Conservation (phyloP, 495 filamentous ascomycete species). For the Penicillium bovifimosum region DNA sequence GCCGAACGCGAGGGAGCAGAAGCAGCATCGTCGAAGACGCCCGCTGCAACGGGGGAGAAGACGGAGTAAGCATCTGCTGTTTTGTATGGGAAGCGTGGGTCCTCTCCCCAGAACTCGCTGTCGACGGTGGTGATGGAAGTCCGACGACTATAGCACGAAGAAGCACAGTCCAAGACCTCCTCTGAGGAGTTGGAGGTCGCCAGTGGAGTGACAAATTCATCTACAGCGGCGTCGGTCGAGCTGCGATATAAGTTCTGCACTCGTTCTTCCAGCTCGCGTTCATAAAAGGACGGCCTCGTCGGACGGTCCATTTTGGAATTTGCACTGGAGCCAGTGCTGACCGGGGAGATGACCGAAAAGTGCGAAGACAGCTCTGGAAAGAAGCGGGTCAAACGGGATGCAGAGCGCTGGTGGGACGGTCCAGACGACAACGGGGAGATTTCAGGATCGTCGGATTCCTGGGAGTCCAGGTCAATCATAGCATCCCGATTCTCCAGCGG, state of each 20-base stretch:
- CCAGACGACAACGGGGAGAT: constrained; percentile 29
- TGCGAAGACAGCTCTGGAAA: constrained; percentile 31
- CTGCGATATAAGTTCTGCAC: constrained; percentile 15
- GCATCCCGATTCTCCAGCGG: constrained; percentile 8
- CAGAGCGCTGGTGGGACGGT: neutral
- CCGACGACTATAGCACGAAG: constrained; percentile 35
- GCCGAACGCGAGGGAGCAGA: constrained; percentile 3
- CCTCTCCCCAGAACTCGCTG: constrained; percentile 9
- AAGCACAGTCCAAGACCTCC: constrained; percentile 22
- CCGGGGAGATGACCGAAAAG: constrained; percentile 25
- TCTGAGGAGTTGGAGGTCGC: constrained; percentile 11
- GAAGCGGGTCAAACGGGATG: constrained; percentile 21
- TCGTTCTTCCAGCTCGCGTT: constrained; percentile 17
- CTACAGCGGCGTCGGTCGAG: neutral
- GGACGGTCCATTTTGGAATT: constrained; percentile 6
- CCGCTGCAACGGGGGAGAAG: constrained; percentile 31
- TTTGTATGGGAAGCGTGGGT: constrained; percentile 5
- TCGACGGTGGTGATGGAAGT: constrained; percentile 30
- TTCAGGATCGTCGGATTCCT: constrained; percentile 19
- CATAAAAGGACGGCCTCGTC: constrained; percentile 6
- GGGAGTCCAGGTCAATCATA: constrained; percentile 15
- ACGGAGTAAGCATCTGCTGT: constrained; percentile 33
- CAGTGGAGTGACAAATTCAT: neutral
- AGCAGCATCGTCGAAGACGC: constrained; percentile 39
- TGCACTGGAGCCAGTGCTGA: constrained; percentile 1